Base-by-base conservation (phyloP, 768 basidiomycete genomes). In the Pleurotus sapidus region DNA sequence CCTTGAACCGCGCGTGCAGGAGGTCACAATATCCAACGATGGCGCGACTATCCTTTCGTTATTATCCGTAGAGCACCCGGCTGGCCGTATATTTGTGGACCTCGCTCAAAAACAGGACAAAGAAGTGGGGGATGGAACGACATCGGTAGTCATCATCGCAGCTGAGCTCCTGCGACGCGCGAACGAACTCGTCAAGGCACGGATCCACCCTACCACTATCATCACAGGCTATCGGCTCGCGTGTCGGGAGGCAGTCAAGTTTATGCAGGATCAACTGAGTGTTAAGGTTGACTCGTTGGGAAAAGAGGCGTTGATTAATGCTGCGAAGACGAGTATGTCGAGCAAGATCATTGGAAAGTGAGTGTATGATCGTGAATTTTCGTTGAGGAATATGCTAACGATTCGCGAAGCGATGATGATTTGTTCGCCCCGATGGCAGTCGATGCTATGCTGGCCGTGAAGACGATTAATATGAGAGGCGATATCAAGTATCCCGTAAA, bases 401-500 rank as follows among this genome's bases (percentile, higher is more conserved):
- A 56, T 20, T 30, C 50, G 49, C 27, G 11, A 66, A 98, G 97
- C 57, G 97, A 99, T 70, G 95, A 96, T 65, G 95, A 97, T 69
- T 79, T 98, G 54, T 99, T 98, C 71, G 95, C 96, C 9, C 96
- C 97, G 46, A 92, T 99, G 88, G 95, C 96, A 50, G 97, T 99
- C 12, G 95, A 98, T 63, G 97, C 97, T 25, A 98, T 99, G 94
- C 83, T 95, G 46, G 90, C 97, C 3, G 97, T 99, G 56, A 95
- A 88, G 77, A 95, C 94, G 5, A 86, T 93, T 65, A 98, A 98
- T 70, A 75, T 87, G 61, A 85, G 94, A 53, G 97, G 97, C 27
- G 97, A 99, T 69, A 88, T 91, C 68, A 98, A 98, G 73, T 99
- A 98, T 74, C 97, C 97, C 4, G 97, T 99, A 60, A 98, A 99